Base-by-base conservation (phyloP, 148 eudicot species). In the Rhododendron griersonianum region DNA sequence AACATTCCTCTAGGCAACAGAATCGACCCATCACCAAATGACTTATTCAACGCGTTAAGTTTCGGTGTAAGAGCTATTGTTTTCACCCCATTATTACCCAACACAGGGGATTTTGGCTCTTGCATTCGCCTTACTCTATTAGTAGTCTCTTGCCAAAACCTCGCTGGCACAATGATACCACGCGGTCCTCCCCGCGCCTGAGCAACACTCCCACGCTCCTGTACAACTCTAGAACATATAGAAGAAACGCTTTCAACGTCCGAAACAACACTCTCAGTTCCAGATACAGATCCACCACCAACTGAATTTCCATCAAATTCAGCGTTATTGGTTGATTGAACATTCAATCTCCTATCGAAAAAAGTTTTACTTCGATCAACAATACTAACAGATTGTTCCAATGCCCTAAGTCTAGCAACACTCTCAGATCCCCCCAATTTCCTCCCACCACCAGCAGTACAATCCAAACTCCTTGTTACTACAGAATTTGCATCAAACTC, bases 241-340 rank as follows among this genome's bases (percentile, higher is more conserved):
- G 96, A 92, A 33, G 93, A 92, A 81, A 93, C 92, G 84, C 95
- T 93, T 28, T 92, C 95, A 19, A 85, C 80, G 84, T 94, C 99
- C 13, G 91, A 94, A 83, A 83, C 67, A 45, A 80, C 61, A 11
- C 85, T 82, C 84, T 91, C 92, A 21, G 88, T 83, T 44, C 91
- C 84, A 50, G 88, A 83, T 39, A 80, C 78, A 71, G 88, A 86
- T 59, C 61, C 89, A 89, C 51, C 89, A 89, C 45, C 67, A 83
- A 25, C 87, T 61, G 89, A 82, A 82, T 80, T 87, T 51, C 57
- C 65, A 84, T 86, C 89, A 53, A 47, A 51, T 69, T 53, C 73
- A 23, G 14, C 90, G 25, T 45, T 4, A 74, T 65, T 84, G 7
- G 51, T 79, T 19, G 59, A 25, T 50, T 85, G 33, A 81, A 81